Base-by-base conservation (phyloP, 2,329 filamentous ascomycete species). In the Epichloe sylvatica region DNA sequence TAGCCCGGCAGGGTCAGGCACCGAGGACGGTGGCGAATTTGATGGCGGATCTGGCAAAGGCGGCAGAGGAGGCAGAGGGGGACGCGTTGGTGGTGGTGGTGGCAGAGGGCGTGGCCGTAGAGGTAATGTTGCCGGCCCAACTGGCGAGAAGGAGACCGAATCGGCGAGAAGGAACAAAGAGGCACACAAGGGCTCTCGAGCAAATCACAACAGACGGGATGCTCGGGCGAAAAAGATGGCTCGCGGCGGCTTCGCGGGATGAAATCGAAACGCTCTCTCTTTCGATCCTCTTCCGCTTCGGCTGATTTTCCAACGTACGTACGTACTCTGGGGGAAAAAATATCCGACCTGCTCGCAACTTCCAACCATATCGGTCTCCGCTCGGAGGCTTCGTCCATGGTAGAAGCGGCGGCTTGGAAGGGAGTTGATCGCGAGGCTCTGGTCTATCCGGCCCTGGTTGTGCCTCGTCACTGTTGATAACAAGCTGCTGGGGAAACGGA, bases 161-260 rank as follows among this genome's bases (percentile, higher is more conserved):
- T 68, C 72, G 49, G 83, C 85, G 9, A 75, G 88, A 56, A 76
- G 81, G 58, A 76, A 77, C 54, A 95, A 95, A 62, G 90, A 94
- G 61, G 81, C 84, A 25, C 85, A 81, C 57, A 95, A 95, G 64
- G 76, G 82, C 3, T 86, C 84, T 21, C 74, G 84, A 53, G 89
- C 87, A 34, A 95, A 95, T 62, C 89, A 95, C 63, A 92, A 88
- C 64, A 78, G 90, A 25, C 77, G 88, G 46, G 85, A 94, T 61
- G 76, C 76, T 52, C 70, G 78, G 36, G 78, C 80, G 12, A 79
- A 67, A 60, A 84, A 84, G 67, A 81, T 83, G 77, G 76, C 76
- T 13, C 71, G 78, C 25, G 69, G 67, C 17, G 68, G 68, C 1
- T 64, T 70, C 41, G 56, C 64, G 12, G 65, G 63, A 12, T 69